A percentile compares a stretch with the other conserved stretches of the same genome.
Evolutionary conservation across 495 filamentous ascomycete species (phyloP).

Genomic region (Penicillium odoratum): DNA sequence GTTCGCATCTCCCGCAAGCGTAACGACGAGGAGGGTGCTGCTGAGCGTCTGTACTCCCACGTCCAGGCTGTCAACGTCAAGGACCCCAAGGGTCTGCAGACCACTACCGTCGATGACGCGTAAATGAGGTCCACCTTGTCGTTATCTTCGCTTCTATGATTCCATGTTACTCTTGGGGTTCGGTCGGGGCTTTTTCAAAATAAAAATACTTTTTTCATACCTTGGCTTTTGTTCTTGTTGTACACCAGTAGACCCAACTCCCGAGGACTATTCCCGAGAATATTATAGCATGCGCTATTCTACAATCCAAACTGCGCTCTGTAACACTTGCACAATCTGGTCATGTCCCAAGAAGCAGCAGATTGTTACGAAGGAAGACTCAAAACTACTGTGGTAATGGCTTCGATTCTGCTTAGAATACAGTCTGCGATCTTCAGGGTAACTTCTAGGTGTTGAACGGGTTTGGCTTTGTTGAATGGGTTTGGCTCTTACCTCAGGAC

Average conservation of each 20-base stretch:
- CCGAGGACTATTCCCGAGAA: too few species aligned
- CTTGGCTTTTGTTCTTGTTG: background rate
- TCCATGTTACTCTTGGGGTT: slow-evolving; percentile 31
- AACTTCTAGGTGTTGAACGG: too few species aligned
- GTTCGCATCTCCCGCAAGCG: slow-evolving; percentile 98
- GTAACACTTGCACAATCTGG: too few species aligned
- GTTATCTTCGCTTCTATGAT: slow-evolving; percentile 30
- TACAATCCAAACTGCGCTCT: too few species aligned
- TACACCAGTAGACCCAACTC: background rate
- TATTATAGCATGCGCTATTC: too few species aligned
- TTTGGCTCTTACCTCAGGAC: too few species aligned
- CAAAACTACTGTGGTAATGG: too few species aligned
- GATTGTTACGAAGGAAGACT: too few species aligned
- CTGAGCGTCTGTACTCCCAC: slow-evolving; percentile 97
- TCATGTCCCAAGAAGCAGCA: too few species aligned
- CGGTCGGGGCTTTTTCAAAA: slow-evolving; percentile 31
- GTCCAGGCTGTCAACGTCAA: slow-evolving; percentile 99
- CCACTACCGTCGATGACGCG: slow-evolving; percentile 67
- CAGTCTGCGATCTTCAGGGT: too few species aligned
- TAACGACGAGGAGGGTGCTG: slow-evolving; percentile 99
- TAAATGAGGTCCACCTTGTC: slow-evolving; percentile 32
- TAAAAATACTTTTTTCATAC: slow-evolving; percentile 29
- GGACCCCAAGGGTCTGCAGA: slow-evolving; percentile 95
- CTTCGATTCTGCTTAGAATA: too few species aligned
- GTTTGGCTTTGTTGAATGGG: too few species aligned